Evolutionary conservation across 2,329 filamentous ascomycete species (phyloP).

Genomic region (Graphilbum sp.): DNA sequence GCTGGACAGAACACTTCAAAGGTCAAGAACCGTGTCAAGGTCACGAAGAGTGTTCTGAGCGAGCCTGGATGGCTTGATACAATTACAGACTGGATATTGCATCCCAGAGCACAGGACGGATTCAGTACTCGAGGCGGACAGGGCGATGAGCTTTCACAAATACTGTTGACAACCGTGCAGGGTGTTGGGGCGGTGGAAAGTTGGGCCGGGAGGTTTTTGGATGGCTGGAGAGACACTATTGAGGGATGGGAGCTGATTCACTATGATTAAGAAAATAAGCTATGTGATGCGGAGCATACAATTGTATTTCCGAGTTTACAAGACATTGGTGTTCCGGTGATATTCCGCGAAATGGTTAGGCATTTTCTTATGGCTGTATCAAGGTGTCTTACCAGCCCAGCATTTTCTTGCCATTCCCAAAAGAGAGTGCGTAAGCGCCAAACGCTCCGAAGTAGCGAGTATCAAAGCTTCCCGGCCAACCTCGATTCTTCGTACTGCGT

Average conservation of each 20-base stretch:
- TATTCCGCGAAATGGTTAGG: too few species aligned
- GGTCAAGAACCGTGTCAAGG: constrained; percentile 17
- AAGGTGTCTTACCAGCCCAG: too few species aligned
- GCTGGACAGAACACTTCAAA: constrained; percentile 11
- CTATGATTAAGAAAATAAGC: constrained; percentile 14
- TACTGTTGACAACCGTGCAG: constrained; percentile 14
- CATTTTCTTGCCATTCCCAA: neutral
- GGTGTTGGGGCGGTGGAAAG: constrained; percentile 15
- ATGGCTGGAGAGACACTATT: constrained; percentile 22
- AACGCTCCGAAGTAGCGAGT: neutral
- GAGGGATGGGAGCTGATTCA: constrained; percentile 20
- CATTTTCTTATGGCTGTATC: too few species aligned
- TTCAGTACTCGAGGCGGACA: constrained; percentile 5
- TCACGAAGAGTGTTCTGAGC: constrained; percentile 15
- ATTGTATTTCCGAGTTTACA: too few species aligned
- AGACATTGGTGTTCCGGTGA: too few species aligned
- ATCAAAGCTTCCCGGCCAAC: constrained; percentile 19
- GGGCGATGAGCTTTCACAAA: constrained; percentile 9
- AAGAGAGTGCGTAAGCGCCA: too few species aligned
- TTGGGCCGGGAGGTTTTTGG: constrained; percentile 19
- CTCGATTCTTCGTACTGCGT: constrained; percentile 34
- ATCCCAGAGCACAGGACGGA: constrained; percentile 5
- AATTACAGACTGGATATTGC: constrained; percentile 15
- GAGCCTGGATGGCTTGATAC: constrained; percentile 21
- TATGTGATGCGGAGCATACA: too few species aligned